Base-by-base conservation (phyloP, 2,329 filamentous ascomycete species). In the Xylariales sp. region DNA sequence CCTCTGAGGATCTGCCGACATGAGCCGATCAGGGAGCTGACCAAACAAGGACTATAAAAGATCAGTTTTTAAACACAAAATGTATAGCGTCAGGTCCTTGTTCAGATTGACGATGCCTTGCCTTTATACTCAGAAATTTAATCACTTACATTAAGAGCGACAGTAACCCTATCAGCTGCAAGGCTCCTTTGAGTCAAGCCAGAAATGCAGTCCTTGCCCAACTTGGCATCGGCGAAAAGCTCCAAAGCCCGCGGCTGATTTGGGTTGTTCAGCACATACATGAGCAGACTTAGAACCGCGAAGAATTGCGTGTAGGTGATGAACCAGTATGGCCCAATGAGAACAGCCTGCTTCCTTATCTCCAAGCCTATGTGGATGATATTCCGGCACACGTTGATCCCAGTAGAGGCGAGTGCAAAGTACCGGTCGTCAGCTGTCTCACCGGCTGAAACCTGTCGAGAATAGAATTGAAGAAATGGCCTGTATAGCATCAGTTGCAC, bases 241-340 rank as follows among this genome's bases (percentile, higher is more conserved):
- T 91, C 88, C 32, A 82, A 72, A 5, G 82, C 82, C 2, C 81
- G 83, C 4, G 74, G 65, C 50, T 82, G 85, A 42, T 84, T 77
- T 1, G 83, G 83, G 47, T 88, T 89, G 55, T 89, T 84, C 10
- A 86, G 68, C 1, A 83, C 82, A 52, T 85, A 89, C 51, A 86
- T 88, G 1, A 89, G 69, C 33, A 90, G 67, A 0, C 85, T 86
- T 12, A 90, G 63, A 19, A 89, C 83, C 8, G 83, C 80, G 53
- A 88, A 88, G 61, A 87, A 88, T 5, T 84, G 82, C 2, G 84
- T 87, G 54, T 87, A 89, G 57, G 89, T 78, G 52, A 85, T 83
- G 54, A 89, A 89, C 85, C 85, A 90, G 57, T 87, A 88, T 0
- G 85, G 83, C 2, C 85, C 85, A 44, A 82, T 81, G 15, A 89